Conservation (phyloP, 2,329 filamentous ascomycete species). For the Colletotrichum sp. region DNA sequence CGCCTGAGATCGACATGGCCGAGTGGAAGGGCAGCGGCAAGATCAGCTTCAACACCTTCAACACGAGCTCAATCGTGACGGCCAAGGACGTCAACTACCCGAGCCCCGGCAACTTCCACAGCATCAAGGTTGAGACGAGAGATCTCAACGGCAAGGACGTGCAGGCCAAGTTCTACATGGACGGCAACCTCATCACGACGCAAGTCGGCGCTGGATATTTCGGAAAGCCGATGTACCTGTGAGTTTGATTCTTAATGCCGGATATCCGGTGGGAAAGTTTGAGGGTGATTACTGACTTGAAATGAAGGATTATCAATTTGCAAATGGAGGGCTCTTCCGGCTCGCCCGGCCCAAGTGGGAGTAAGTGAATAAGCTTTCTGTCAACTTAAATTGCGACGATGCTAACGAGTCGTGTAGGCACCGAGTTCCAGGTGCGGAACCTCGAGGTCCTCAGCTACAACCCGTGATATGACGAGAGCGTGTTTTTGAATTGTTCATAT, state of each 20-base stretch:
- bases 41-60: conserved; percentile 62
- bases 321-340: conserved; percentile 53
- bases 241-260: conserved; percentile 21
- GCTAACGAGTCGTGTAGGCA: neutral
- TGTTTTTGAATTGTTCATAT: neutral
- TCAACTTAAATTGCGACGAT: neutral
- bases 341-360: conserved; percentile 38
- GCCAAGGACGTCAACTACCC: conserved; percentile 54
- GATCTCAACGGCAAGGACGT: conserved; percentile 58
- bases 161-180: conserved; percentile 59
- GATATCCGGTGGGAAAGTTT: neutral
- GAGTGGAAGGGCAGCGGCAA: conserved; percentile 66
- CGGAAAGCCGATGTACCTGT: conserved; percentile 51
- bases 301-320: conserved; percentile 44
- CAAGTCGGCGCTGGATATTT: conserved; percentile 56
- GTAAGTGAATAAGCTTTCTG: conserved; percentile 7
- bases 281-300: neutral
- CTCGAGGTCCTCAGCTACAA: conserved; percentile 2
- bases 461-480: neutral
- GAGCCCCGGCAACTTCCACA: conserved; percentile 51
- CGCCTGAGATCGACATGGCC: conserved; percentile 64
- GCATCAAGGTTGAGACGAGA: conserved; percentile 53
- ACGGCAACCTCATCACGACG: conserved; percentile 51
- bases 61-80: conserved; percentile 50
- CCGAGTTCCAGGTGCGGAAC: conserved; percentile 6